These are phyloP conservation scores for Pichia kluyveri DNA, from an alignment of 805 yeast species.

Conservation along the genomic window DNA sequence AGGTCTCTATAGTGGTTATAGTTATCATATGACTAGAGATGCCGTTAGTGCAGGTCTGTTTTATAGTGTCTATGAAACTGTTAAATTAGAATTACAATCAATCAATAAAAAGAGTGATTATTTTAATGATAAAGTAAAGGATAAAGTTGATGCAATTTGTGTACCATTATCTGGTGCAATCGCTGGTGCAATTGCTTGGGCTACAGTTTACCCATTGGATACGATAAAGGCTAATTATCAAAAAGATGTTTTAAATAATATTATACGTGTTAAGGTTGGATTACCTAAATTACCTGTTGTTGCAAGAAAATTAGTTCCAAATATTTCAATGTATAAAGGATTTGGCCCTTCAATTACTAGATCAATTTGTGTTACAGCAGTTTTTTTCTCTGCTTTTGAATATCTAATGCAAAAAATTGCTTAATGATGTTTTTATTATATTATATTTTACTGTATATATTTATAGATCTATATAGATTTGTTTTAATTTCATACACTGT, in stretches of 20 bases:
- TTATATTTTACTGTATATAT: constrained; percentile 40
- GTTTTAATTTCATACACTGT: constrained; percentile 31
- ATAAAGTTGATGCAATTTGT: constrained; percentile 30
- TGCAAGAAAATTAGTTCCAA: constrained; percentile 31
- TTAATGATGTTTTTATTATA: constrained; percentile 12
- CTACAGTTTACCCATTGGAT: constrained; percentile 69
- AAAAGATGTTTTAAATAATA: constrained; percentile 60
- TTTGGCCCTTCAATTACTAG: constrained; percentile 66
- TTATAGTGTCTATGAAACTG: constrained; percentile 66
- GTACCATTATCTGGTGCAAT: constrained; percentile 69
- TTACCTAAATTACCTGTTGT: constrained; percentile 31
- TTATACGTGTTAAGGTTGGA: constrained; percentile 44
- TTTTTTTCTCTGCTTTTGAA: constrained; percentile 68
- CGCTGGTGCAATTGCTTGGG: constrained; percentile 71
- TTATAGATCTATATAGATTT: constrained; percentile 23
- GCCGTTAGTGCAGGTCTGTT: constrained; percentile 63
- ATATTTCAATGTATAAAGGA: constrained; percentile 60
- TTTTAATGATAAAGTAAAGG: constrained; percentile 1
- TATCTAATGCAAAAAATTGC: constrained; percentile 49
- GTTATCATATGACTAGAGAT: constrained; percentile 62
- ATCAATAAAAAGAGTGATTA: constrained; percentile 1
- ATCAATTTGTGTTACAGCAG: constrained; percentile 64
- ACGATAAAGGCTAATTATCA: constrained; percentile 72
- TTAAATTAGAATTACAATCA: constrained; percentile 36
- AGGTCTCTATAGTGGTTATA: constrained; percentile 69